Evolutionary conservation across 805 yeast genomes (phyloP), one percentile per base, ranked within the genome.

Genomic region (Kluyveromyces aestuarii): DNA sequence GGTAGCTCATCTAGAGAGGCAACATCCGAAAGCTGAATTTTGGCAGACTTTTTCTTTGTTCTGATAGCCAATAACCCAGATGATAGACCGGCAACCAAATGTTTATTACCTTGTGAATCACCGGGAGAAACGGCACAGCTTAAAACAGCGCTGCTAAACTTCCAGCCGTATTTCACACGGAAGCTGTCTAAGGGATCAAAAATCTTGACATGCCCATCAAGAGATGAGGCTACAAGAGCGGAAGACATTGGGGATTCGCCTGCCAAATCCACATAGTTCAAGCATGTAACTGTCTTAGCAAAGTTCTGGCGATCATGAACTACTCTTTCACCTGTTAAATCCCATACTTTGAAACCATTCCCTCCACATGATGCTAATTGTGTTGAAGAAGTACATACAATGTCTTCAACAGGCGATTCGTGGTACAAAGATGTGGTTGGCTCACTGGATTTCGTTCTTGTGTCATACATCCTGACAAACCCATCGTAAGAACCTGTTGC

Each of bases 191-290:
- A 69, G 37, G 87, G 79, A 66, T 90, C 97, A 64, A 91, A 87
- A 41, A 90, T 90, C 67, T 93, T 93, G 51, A 93, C 96, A 67
- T 93, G 99, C 18, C 99, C 99, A 68, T 93, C 99, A 50, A 93
- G 72, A 0, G 97, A 89, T 16, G 98, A 97, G 2, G 96, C 97
- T 30, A 93, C 70, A 41, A 93, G 71, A 46, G 85, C 81, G 8
- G 63, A 62, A 41, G 57, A 52, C 57, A 64, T 64, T 44, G 68
- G 67, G 14, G 66, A 57, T 10, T 47, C 48, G 18, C 58, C 62
- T 27, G 54, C 58, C 37, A 63, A 57, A 38, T 61, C 61, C 33
- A 64, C 59, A 42, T 64, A 63, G 45, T 62, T 64, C 53, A 90
- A 71, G 52, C 90, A 82, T 14, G 97, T 90, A 39, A 91, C 96